Conservation (phyloP, 257 asterid species). For the Salvia hispanica region DNA sequence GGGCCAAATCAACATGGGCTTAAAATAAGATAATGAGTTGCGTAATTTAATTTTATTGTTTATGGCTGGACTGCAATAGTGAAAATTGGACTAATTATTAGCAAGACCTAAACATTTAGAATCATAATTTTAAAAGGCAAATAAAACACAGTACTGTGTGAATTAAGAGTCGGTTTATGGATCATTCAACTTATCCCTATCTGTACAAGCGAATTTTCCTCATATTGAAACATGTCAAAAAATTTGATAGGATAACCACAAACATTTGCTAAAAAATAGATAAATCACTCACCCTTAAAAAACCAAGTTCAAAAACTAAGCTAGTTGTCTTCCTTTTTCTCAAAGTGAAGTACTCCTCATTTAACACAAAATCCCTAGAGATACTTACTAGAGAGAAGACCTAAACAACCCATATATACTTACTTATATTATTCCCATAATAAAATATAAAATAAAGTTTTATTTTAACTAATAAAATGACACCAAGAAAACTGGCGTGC, state of each 20-base stretch:
- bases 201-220: not conserved
- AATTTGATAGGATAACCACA: conserved; percentile 17
- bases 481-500: conserved; percentile 9
- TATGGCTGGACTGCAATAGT: no score
- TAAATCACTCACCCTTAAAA: not conserved
- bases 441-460: not conserved
- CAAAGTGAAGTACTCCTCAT: not conserved
- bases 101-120: no score
- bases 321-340: not conserved
- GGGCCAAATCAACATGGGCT: not conserved
- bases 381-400: conserved; percentile 1
- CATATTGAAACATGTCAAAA: not conserved
- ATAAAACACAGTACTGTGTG: no score
- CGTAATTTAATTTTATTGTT: no score
- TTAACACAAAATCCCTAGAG: not conserved
- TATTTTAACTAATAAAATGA: conserved; percentile 15
- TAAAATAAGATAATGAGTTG: no score
- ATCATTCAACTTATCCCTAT: not conserved
- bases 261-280: conserved; percentile 12
- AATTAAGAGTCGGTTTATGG: not conserved
- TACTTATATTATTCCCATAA: not conserved
- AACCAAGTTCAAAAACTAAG: not conserved
- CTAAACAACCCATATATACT: not conserved
- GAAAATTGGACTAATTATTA: no score
- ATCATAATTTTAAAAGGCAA: no score